Base-by-base conservation (phyloP, 2,329 filamentous ascomycete species). In the Epichloe uncinata region DNA sequence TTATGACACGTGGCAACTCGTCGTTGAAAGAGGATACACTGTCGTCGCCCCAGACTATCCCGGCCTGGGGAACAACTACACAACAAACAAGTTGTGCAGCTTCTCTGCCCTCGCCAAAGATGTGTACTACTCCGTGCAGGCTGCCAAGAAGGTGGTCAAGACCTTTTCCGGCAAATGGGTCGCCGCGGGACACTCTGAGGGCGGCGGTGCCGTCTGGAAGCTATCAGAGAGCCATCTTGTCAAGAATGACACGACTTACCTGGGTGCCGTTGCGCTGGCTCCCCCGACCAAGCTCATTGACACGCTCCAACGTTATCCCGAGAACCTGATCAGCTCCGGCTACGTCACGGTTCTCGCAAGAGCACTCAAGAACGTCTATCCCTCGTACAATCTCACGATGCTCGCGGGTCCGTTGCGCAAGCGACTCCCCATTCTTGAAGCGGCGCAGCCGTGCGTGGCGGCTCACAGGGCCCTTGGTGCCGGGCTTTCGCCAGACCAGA, bases 1-100 rank as follows among this genome's bases (percentile, higher is more conserved):
- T 42, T 51, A 54, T 16, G 41, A 50, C 34, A 48, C 26, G 47
- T 55, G 52, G 54, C 42, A 51, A 48, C 40, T 44, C 6, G 13
- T 54, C 8, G 20, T 49, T 9, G 6, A 47, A 8, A 45, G 44
- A 5, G 54, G 54, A 22, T 55, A 54, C 37, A 49, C 52, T 15
- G 54, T 55, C 37, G 50, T 59, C 15, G 57, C 54, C 12, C 55
- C 57, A 11, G 57, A 59, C 46, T 59, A 55, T 40, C 51, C 54
- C 20, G 56, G 56, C 18, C 48, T 58, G 8, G 56, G 56, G 13
- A 58, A 54, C 51, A 55, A 57, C 45, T 43, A 48, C 37, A 57
- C 55, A 3, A 12, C 33, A 11, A 54, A 56, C 54, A 57, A 57
- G 51, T 58, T 54, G 45, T 40, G 45, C 40, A 54, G 48, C 35